These are phyloP conservation scores for Quercus glauca DNA, from an alignment of 306 rosid species.

Conservation along the genomic window DNA sequence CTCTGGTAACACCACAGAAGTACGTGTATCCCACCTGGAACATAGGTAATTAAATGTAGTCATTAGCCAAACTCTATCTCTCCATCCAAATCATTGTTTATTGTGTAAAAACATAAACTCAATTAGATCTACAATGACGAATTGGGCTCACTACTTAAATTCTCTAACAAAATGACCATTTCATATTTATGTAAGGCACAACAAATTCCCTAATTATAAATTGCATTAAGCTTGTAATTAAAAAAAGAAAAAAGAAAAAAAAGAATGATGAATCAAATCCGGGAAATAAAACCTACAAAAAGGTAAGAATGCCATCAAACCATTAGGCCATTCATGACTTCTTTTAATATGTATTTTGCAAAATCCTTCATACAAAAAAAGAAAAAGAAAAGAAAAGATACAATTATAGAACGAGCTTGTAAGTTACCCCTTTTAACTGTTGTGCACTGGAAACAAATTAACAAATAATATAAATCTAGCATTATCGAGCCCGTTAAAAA, in stretches of 20 bases:
- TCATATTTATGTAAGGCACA: too few relatives aligned
- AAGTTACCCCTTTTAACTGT: background rate
- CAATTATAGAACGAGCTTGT: background rate
- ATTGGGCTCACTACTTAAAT: background rate
- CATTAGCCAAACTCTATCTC: background rate
- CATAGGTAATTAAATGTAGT: background rate
- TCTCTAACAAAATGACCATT: background rate
- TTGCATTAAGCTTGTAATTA: too few relatives aligned
- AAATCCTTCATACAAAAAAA: background rate
- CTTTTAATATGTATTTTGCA: too few relatives aligned
- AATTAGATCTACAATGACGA: background rate
- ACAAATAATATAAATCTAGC: background rate
- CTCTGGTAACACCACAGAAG: conserved; percentile 70
- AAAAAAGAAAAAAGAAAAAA: too few relatives aligned
- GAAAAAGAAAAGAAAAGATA: background rate
- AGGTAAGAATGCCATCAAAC: too few relatives aligned
- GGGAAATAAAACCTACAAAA: too few relatives aligned
- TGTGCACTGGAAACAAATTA: background rate
- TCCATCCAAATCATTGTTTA: background rate
- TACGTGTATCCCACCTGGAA: conserved; percentile 85
- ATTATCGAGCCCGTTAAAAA: background rate
- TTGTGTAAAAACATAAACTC: background rate
- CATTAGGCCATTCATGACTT: too few relatives aligned
- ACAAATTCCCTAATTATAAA: too few relatives aligned
- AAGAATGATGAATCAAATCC: too few relatives aligned